Base-by-base conservation (phyloP, 306 rosid genomes). In the Dalbergia cultrata region DNA sequence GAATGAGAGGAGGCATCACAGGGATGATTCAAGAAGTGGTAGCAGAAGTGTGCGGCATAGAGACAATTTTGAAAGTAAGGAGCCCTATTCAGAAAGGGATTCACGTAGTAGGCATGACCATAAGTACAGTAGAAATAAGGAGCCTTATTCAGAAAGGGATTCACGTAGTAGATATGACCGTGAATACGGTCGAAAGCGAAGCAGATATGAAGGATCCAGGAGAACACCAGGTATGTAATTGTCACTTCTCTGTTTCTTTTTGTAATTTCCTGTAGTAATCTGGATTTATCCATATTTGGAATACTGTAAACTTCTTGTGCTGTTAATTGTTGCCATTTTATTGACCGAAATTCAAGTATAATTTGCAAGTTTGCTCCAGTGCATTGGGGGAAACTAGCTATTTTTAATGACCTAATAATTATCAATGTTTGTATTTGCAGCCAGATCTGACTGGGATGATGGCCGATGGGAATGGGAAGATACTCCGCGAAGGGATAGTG, bases 391-490 rank as follows among this genome's bases (percentile, higher is more conserved):
- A 63, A 84, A 33, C 47, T 37, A 37, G 72, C 76, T n/a, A 58
- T 85, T 72, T 34, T 56, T 80, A 19, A 62, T 62, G 45, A 68
- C 54, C 47, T 49, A 35, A 81, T 50, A 19, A 18, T 76, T 63
- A 63, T 9, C 74, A 49, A 22, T 57, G 33, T 57, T 68, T 65
- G 33, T 68, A 49, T 56, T 72, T 81, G 65, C 86, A 95, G 99
- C 94, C 59, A 89, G 96, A 82, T 95, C 94, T 80, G 98, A 95
- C 81, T 95, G 99, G 99, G 99, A 91, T 78, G 91, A 89, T 72
- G 97, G 97, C 49, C 87, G 89, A 68, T 95, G 98, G 99, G 99
- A 95, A 87, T 95, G 99, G 99, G 94, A 89, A 69, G 99, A 93
- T 60, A 83, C 98, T 63, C 98, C 99, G 68, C 87, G 93, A 8